phyloP scores from a whole-genome alignment of 2,329 filamentous ascomycete genomes.

The Calycina marina region DNA sequence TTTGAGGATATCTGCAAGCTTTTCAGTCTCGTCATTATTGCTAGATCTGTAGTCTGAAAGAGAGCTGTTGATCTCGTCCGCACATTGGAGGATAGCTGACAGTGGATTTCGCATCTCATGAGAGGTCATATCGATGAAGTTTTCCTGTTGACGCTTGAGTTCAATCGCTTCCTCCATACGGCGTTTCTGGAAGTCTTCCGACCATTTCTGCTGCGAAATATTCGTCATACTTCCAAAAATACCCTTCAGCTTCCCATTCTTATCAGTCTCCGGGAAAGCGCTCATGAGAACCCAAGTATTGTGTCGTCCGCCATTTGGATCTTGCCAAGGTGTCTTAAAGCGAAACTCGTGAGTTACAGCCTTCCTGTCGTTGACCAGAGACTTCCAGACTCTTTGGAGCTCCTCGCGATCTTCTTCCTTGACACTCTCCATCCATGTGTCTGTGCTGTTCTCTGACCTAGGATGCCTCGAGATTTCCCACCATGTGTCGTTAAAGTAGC shows the following conservation, averaged over 20 bases:
- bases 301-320: conserved; percentile 40
- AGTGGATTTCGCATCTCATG: conserved; percentile 63
- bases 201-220: conserved; percentile 75
- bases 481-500: conserved; percentile 72
- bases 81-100: conserved; percentile 59
- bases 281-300: conserved; percentile 70
- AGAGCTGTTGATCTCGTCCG: conserved; percentile 39
- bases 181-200: conserved; percentile 29
- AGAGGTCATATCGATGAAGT: conserved; percentile 62
- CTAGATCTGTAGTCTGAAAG: conserved; percentile 19
- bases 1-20: conserved; percentile 35
- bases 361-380: conserved; percentile 43
- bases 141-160: conserved; percentile 55
- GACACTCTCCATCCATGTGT: conserved; percentile 60
- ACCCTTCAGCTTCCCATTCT: conserved; percentile 50
- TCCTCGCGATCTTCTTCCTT: conserved; percentile 47
- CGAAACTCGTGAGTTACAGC: conserved; percentile 60
- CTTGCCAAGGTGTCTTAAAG: conserved; percentile 53
- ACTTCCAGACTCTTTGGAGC: conserved; percentile 46
- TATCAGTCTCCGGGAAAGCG: conserved; percentile 57
- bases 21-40: conserved; percentile 16
- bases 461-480: conserved; percentile 53
- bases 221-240: conserved; percentile 75
- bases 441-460: conserved; percentile 39
- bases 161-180: conserved; percentile 37